Evolutionary conservation across 768 basidiomycete species (phyloP).

Genomic region (Phylloporus scabripes): DNA sequence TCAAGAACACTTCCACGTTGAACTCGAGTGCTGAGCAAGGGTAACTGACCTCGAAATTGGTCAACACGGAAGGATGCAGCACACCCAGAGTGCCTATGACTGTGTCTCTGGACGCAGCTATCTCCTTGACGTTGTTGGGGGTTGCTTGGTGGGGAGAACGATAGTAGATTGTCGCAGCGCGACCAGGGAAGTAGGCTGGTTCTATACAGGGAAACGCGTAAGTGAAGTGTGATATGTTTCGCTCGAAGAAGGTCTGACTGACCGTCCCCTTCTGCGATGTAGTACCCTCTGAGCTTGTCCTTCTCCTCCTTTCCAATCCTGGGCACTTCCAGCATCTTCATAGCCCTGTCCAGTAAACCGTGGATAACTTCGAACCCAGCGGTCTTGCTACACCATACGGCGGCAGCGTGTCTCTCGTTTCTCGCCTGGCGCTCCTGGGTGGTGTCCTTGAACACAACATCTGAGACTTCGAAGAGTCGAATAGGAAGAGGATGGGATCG

Average conservation of each 20-base stretch:
- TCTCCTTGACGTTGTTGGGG: constrained; percentile 43
- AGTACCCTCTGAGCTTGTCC: constrained; percentile 73
- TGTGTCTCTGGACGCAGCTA: constrained; percentile 48
- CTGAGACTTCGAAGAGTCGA: constrained; percentile 89
- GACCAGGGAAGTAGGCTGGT: constrained; percentile 90
- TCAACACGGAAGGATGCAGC: constrained; percentile 85
- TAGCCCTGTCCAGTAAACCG: constrained; percentile 88
- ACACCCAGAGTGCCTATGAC: constrained; percentile 89
- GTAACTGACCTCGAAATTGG: constrained; percentile 90
- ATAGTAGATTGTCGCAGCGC: constrained; percentile 89
- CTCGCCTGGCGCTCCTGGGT: constrained; percentile 74
- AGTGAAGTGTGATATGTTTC: neutral
- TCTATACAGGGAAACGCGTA: constrained; percentile 45
- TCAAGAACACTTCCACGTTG: constrained; percentile 91
- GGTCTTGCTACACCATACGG: constrained; percentile 93
- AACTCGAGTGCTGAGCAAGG: constrained; percentile 96
- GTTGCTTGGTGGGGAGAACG: constrained; percentile 41
- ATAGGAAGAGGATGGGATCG: constrained; percentile 88
- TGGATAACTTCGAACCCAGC: constrained; percentile 97
- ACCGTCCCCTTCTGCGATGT: constrained; percentile 85
- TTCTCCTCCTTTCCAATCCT: constrained; percentile 56
- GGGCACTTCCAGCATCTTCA: constrained; percentile 94
- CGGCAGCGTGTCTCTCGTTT: constrained; percentile 84
- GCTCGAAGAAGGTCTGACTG: constrained; percentile 23
- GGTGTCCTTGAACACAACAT: constrained; percentile 86